A percentile compares a stretch with the other conserved stretches of the same genome.
Evolutionary conservation across 352 stramenopile species (phyloP).

Genomic region (Phytophthora palmivora): DNA sequence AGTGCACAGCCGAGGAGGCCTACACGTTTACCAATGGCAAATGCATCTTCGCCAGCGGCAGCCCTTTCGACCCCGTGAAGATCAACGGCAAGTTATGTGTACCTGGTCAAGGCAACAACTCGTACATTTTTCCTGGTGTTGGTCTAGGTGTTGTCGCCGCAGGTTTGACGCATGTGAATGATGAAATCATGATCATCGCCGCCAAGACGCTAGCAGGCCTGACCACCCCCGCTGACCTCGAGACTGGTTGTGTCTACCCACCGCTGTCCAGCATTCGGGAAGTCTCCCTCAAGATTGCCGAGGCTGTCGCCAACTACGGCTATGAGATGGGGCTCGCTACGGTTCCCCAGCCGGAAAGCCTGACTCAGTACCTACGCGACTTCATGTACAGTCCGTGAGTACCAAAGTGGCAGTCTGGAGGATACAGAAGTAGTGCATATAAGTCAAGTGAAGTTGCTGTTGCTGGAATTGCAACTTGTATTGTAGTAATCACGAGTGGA

Average conservation of each 20-base stretch:
- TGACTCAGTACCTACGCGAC: conserved; percentile 57
- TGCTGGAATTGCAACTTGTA: conserved; percentile 10
- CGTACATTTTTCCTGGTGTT: conserved; percentile 98
- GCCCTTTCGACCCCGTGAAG: conserved; percentile 94
- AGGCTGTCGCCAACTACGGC: conserved; percentile 50
- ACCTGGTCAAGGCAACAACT: conserved; percentile 95
- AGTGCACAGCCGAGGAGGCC: conserved; percentile 97
- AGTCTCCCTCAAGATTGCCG: conserved; percentile 93
- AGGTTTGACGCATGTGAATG: conserved; percentile 76
- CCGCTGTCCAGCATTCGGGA: conserved; percentile 92
- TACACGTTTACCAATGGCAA: conserved; percentile 97
- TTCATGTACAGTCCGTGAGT: conserved; percentile 74
- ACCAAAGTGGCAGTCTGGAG: not conserved
- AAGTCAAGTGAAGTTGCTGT: conserved; percentile 14
- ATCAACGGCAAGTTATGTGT: conserved; percentile 87
- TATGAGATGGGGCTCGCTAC: conserved; percentile 67
- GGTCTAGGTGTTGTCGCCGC: conserved; percentile 92
- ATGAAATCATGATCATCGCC: conserved; percentile 87
- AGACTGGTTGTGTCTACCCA: conserved; percentile 94
- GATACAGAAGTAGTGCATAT: not conserved
- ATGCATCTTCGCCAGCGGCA: conserved; percentile 96
- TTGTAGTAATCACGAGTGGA: conserved; percentile 20
- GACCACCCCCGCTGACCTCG: conserved; percentile 91
- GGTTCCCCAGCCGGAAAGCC: conserved; percentile 48
- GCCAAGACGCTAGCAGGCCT: conserved; percentile 73